Evolutionary conservation across 352 stramenopile species (phyloP), one percentile per base, ranked within the genome.

Genomic region (Pythium aphanidermatum): DNA sequence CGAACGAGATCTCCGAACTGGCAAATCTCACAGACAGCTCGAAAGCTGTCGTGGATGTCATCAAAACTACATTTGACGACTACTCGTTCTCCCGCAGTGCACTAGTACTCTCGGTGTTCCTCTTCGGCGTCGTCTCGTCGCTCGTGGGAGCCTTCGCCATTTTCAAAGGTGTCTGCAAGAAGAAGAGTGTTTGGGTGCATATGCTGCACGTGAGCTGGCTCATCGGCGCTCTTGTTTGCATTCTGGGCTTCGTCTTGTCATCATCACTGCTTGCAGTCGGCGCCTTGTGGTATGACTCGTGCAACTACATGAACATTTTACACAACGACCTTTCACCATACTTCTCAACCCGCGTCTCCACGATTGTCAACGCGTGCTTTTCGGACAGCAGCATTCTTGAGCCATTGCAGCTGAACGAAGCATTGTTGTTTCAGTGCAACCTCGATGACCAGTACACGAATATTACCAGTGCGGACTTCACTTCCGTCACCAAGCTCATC

Each of bases 271-370:
- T 92, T 10, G 80, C 80, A 2, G 75, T 92, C 19, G 74, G 68
- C 13, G 80, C 77, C 29, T 59, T 92, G 27, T 92, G 75, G 75
- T 89, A 75, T 46, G 80, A 92, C 35, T 72, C 69, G 13, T 92
- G 80, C 60, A 78, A 79, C 38, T 90, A 92, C 54, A 80, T 92
- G 69, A 83, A 77, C 47, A 67, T 90, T n/a, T 26, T 90, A 14
- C 75, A 87, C 47, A 58, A 61, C 11, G 71, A 92, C 37, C 71
- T 88, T 44, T 72, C 74, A 26, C 75, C 80, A 21, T 92, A 86
- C 34, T 81, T 86, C 30, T 72, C 80, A 0, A 65, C 64, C 10
- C 58, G 78, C 34, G 43, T 83, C n/a, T 65, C 73, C 0, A 57
- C 55, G 8, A 78, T 87, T 48, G 56, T 79, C 20, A 85, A 83